phyloP scores from a whole-genome alignment of 345 rosid genomes.

The Eucalyptus camaldulensis region DNA sequence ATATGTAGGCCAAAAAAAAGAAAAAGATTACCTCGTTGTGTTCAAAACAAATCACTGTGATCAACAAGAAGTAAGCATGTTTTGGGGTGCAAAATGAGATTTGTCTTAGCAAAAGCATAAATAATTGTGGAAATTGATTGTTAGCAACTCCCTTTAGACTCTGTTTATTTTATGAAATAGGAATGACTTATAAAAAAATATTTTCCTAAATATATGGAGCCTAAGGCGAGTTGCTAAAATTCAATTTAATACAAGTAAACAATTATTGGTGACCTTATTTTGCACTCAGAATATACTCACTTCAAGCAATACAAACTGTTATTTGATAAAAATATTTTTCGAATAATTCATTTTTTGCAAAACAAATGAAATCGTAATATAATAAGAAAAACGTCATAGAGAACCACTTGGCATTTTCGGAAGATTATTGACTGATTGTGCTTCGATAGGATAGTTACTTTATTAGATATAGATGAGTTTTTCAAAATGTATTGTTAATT shows the following conservation, averaged over 20 bases:
- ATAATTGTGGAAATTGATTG: background rate
- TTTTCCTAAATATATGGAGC: too few species aligned
- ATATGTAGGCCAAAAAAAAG: background rate
- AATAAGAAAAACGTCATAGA: background rate
- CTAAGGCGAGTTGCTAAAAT: too few species aligned
- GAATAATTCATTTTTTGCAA: background rate
- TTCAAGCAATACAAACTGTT: background rate
- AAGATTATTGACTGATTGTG: background rate
- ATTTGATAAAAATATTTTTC: background rate
- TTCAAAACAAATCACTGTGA: background rate
- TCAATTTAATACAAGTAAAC: too few species aligned
- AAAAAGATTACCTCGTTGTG: rapidly evolving
- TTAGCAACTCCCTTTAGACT: too few species aligned
- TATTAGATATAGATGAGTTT: background rate
- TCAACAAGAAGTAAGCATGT: background rate
- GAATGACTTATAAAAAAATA: too few species aligned
- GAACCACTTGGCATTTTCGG: background rate
- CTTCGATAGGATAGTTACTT: background rate
- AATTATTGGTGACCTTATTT: too few species aligned
- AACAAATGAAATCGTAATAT: background rate
- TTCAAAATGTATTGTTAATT: background rate
- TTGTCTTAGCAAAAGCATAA: background rate
- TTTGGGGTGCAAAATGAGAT: background rate
- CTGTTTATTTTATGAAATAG: too few species aligned
- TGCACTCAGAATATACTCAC: too few species aligned